Conservation (phyloP, 2,329 filamentous ascomycete species). For the Byssochlamys sp. region DNA sequence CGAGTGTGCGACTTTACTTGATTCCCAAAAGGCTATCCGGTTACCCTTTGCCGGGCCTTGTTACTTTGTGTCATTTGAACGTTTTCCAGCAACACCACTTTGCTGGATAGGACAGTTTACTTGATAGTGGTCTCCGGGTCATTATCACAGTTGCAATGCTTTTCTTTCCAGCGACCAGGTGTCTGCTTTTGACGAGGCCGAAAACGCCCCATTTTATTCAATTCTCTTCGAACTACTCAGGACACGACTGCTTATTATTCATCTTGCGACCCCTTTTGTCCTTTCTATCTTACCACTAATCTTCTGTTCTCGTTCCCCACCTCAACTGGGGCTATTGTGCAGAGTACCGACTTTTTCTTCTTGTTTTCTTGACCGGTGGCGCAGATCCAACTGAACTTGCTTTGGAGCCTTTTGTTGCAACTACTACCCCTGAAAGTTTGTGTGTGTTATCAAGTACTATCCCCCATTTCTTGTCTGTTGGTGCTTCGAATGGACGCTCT, state of each 20-base stretch:
- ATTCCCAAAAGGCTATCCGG: not conserved
- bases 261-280: not conserved
- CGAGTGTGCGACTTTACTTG: not conserved
- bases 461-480: conserved; percentile 8
- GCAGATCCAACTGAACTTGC: conserved; percentile 10
- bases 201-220: not conserved
- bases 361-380: conserved; percentile 9
- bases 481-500: conserved; percentile 3
- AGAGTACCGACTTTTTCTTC: conserved; percentile 4
- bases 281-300: conserved; percentile 2
- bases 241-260: conserved; percentile 1
- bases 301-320: not conserved
- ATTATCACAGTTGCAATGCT: not conserved
- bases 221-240: not conserved
- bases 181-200: conserved; percentile 1
- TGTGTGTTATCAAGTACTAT: conserved; percentile 4
- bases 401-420: conserved; percentile 9
- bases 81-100: not conserved
- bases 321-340: not conserved
- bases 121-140: not conserved
- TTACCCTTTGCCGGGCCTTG: not conserved
- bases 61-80: not conserved
- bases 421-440: not conserved
- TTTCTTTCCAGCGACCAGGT: not conserved
- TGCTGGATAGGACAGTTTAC: not conserved